Evolutionary conservation across 2,329 filamentous ascomycete genomes (phyloP).

Genomic region (Beauveria scarabaeidicola): DNA sequence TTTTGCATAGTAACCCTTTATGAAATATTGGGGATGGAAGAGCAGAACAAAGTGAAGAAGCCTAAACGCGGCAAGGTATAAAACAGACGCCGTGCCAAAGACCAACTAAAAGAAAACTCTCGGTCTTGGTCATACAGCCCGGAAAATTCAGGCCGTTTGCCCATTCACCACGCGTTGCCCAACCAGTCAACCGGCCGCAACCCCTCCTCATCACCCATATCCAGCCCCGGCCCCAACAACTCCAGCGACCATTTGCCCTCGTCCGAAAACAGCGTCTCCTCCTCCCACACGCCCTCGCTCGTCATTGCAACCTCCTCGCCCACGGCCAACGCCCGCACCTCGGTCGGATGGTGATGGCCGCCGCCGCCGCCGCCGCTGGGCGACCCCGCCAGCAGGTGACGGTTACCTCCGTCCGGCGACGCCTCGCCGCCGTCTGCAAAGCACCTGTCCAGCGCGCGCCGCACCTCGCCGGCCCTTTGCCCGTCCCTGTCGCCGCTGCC

Average conservation of each 20-base stretch:
- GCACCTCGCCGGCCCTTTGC: constrained; percentile 28
- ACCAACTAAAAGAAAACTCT: no score
- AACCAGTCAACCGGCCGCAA: background rate
- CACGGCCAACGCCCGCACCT: constrained; percentile 32
- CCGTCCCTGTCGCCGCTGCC: constrained; percentile 43
- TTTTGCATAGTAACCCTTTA: background rate
- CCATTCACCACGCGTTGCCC: background rate
- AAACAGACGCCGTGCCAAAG: no score
- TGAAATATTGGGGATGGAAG: no score
- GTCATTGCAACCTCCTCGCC: constrained; percentile 37
- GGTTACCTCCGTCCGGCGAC: background rate
- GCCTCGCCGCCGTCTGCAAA: constrained; percentile 11
- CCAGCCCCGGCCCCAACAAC: background rate
- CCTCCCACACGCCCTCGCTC: constrained; percentile 28
- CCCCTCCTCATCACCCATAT: background rate
- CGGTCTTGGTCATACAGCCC: no score
- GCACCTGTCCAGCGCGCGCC: constrained; percentile 22
- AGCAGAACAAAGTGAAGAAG: no score
- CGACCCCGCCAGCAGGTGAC: background rate
- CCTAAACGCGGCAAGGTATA: no score
- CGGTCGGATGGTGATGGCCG: constrained; percentile 20
- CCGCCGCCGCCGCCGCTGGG: no score
- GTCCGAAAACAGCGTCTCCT: background rate
- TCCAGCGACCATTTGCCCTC: background rate
- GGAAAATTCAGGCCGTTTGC: background rate